Percentiles rank a stretch among this genome's conserved stretches.
Evolutionary conservation across 306 rosid genomes (phyloP).

Genomic region (Rubus idaeus): DNA sequence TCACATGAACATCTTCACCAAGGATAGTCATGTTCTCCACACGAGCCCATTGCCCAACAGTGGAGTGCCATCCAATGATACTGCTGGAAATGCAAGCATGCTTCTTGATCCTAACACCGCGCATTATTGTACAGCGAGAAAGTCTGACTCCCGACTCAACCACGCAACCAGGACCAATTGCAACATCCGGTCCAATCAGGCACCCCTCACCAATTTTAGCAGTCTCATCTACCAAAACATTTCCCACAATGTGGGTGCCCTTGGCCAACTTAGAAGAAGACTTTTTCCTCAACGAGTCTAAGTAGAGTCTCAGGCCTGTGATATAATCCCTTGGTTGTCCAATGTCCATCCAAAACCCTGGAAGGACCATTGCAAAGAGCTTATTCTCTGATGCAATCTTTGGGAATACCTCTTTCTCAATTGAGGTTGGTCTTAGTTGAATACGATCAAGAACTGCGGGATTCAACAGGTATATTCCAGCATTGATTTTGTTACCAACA

Average conservation of each 20-base stretch:
- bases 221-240: constrained; percentile 84
- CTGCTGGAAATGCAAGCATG: constrained; percentile 93
- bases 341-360: constrained; percentile 99
- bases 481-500: constrained; percentile 99
- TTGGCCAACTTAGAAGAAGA: constrained; percentile 65
- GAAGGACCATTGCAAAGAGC: constrained; percentile 95
- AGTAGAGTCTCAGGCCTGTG: constrained; percentile 77
- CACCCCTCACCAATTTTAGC: constrained; percentile 94
- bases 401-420: constrained; percentile 98
- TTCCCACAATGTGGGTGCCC: constrained; percentile 83
- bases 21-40: constrained; percentile 95
- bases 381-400: constrained; percentile 78
- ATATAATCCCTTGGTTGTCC: constrained; percentile 98
- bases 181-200: constrained; percentile 98
- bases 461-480: constrained; percentile 86
- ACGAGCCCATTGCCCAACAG: constrained; percentile 98
- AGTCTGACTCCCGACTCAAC: constrained; percentile 93
- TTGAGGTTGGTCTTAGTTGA: constrained; percentile 91
- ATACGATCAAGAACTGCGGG: constrained; percentile 90
- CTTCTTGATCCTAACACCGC: constrained; percentile 77
- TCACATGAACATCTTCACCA: constrained; percentile 94
- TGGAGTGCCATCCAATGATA: constrained; percentile 96
- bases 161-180: constrained; percentile 88
- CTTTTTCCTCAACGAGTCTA: constrained; percentile 78
- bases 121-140: constrained; percentile 92